These are phyloP conservation scores for Pisolithus sp. DNA, from an alignment of 768 basidiomycete genomes.

Conservation along the genomic window DNA sequence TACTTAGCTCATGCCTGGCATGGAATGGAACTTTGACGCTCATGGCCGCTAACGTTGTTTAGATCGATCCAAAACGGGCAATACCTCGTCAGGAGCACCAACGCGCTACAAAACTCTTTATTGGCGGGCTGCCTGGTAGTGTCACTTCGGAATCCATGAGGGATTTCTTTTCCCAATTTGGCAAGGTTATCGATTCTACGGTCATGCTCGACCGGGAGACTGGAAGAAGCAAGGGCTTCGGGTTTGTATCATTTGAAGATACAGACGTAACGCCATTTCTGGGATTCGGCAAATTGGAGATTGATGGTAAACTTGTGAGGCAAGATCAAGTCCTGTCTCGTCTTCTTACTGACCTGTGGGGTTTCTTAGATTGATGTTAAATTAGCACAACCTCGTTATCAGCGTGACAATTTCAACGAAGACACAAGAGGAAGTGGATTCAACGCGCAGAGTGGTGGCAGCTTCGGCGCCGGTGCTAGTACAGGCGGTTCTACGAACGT, in stretches of 20 bases:
- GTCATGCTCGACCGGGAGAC: constrained; percentile 99
- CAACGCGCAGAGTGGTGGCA: constrained; percentile 29
- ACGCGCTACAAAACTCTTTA: constrained; percentile 90
- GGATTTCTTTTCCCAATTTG: constrained; percentile 89
- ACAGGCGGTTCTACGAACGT: constrained; percentile 12
- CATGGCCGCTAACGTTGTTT: constrained; percentile 13
- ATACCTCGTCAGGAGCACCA: constrained; percentile 96
- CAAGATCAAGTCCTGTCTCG: background rate
- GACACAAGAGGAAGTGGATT: constrained; percentile 24
- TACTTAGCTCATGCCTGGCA: constrained; percentile 18
- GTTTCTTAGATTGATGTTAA: constrained; percentile 86
- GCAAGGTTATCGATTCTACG: constrained; percentile 94
- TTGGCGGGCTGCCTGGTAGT: constrained; percentile 86
- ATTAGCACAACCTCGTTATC: constrained; percentile 86
- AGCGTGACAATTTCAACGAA: constrained; percentile 61
- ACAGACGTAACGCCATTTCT: constrained; percentile 87
- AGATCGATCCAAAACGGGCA: constrained; percentile 99
- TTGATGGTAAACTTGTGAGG: constrained; percentile 91
- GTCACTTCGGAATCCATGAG: constrained; percentile 94
- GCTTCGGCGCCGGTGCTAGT: constrained; percentile 28
- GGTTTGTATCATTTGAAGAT: constrained; percentile 93
- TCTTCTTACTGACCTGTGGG: background rate
- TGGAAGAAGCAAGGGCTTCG: constrained; percentile 92
- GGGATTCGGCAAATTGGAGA: constrained; percentile 80
- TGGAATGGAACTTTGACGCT: constrained; percentile 5